phyloP scores from a whole-genome alignment of 768 basidiomycete genomes.

The Tricholoma saponaceum region DNA sequence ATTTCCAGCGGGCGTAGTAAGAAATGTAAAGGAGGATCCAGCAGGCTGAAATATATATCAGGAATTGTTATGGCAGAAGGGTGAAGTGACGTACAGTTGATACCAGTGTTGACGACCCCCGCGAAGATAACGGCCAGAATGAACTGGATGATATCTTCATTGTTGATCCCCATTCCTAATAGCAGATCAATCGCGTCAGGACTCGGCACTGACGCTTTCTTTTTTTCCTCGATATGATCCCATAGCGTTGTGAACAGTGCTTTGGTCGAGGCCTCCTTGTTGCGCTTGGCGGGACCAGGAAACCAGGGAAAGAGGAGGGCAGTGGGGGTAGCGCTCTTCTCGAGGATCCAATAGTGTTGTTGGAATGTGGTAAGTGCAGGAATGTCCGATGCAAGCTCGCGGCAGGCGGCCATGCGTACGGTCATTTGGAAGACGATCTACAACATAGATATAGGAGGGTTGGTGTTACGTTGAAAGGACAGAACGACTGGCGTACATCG shows the following conservation, averaged over 20 bases:
- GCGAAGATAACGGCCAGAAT: constrained; percentile 31
- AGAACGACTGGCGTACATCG: constrained; percentile 13
- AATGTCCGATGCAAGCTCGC: constrained; percentile 20
- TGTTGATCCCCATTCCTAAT: constrained; percentile 22
- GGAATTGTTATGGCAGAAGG: not conserved
- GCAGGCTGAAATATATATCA: constrained; percentile 22
- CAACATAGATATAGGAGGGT: not conserved
- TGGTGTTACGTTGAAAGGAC: not conserved
- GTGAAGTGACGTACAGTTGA: not conserved
- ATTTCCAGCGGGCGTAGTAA: too few species aligned
- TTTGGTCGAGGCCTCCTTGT: constrained; percentile 25
- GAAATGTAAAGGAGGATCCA: constrained; percentile 34
- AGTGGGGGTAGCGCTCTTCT: constrained; percentile 29
- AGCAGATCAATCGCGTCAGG: constrained; percentile 32
- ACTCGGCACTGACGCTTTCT: constrained; percentile 17
- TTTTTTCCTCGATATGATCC: constrained; percentile 22
- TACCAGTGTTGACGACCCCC: constrained; percentile 26
- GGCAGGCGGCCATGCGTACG: constrained; percentile 24
- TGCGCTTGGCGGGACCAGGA: constrained; percentile 24
- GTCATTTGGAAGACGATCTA: constrained; percentile 28
- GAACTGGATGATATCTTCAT: constrained; percentile 25
- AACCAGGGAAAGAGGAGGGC: constrained; percentile 32
- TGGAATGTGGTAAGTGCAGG: constrained; percentile 14
- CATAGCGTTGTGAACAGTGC: constrained; percentile 23
- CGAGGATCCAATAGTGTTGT: constrained; percentile 18